Evolutionary conservation across 1,284 basidiomycete genomes (phyloP).

Genomic region (Cryptococcus amylolentus): DNA sequence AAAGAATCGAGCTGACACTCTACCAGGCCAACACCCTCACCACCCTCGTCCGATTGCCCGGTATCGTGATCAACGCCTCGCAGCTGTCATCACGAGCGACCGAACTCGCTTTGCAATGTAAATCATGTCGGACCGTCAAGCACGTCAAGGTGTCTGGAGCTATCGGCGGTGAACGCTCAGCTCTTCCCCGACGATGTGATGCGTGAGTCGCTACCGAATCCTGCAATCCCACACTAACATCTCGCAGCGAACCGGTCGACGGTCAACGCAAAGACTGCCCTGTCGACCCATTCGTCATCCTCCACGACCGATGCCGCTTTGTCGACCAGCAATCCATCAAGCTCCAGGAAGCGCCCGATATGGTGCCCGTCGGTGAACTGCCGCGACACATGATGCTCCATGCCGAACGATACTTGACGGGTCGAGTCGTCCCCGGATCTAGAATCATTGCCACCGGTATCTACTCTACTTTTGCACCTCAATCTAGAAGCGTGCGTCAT

Average conservation of each 20-base stretch:
- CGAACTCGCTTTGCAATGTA: slow-evolving; percentile 87
- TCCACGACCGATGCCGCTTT: slow-evolving; percentile 92
- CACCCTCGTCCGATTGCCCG: slow-evolving; percentile 92
- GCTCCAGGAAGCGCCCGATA: slow-evolving; percentile 97
- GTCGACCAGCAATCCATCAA: slow-evolving; percentile 96
- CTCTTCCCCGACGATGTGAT: slow-evolving; percentile 79
- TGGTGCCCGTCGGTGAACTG: slow-evolving; percentile 98
- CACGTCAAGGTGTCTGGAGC: slow-evolving; percentile 75
- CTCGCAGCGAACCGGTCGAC: slow-evolving; percentile 50
- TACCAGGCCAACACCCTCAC: slow-evolving; percentile 80
- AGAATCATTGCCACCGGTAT: slow-evolving; percentile 93
- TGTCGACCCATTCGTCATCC: slow-evolving; percentile 90
- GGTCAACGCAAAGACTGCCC: slow-evolving; percentile 89
- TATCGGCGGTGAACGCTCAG: slow-evolving; percentile 76
- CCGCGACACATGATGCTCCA: slow-evolving; percentile 94
- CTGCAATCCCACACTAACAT: background rate
- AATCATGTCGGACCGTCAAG: slow-evolving; percentile 81
- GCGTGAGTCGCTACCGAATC: slow-evolving; percentile 51
- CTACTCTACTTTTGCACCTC: slow-evolving; percentile 86
- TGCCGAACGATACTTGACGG: slow-evolving; percentile 79
- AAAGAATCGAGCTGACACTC: slow-evolving; percentile 8
- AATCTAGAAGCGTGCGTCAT: slow-evolving; percentile 67
- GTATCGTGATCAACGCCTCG: slow-evolving; percentile 96
- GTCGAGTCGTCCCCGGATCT: slow-evolving; percentile 89
- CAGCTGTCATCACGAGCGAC: slow-evolving; percentile 90